Evolutionary conservation across 371 early-diverging fungal species (phyloP).

Genomic region (Funneliformis caledonium): DNA sequence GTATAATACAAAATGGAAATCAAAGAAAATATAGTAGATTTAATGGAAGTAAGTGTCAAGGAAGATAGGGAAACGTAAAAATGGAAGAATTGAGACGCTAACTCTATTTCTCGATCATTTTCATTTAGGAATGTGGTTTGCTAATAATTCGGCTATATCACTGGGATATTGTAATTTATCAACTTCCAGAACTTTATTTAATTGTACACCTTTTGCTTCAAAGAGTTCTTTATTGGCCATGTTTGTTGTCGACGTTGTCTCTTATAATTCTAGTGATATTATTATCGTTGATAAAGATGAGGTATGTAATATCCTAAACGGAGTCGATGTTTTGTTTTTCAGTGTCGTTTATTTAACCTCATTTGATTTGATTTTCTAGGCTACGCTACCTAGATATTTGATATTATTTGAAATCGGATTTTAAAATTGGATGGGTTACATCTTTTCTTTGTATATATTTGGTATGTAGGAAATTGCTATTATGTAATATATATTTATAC

Average conservation of each 20-base stretch:
- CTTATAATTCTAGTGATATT: neutral
- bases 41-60: neutral
- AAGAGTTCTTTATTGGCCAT: neutral
- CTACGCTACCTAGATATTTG: no score
- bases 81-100: neutral
- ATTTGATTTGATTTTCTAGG: no score
- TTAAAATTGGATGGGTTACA: no score
- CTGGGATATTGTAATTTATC: slow-evolving; percentile 17
- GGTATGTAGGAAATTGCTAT: no score
- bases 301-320: neutral
- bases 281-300: slow-evolving; percentile 1
- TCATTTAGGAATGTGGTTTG: slow-evolving; percentile 35
- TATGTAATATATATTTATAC: no score
- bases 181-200: neutral
- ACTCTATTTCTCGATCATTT: neutral
- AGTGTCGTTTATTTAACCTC: no score
- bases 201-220: neutral
- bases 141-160: slow-evolving; percentile 14
- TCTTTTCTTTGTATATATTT: no score
- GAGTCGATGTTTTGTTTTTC: no score
- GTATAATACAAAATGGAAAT: slow-evolving; percentile 31
- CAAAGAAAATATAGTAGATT: neutral
- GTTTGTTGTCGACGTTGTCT: slow-evolving; percentile 9
- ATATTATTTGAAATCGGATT: no score
- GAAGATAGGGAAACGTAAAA: no score